Evolutionary conservation across 768 basidiomycete species (phyloP).

Genomic region (Mrakia gelida): DNA sequence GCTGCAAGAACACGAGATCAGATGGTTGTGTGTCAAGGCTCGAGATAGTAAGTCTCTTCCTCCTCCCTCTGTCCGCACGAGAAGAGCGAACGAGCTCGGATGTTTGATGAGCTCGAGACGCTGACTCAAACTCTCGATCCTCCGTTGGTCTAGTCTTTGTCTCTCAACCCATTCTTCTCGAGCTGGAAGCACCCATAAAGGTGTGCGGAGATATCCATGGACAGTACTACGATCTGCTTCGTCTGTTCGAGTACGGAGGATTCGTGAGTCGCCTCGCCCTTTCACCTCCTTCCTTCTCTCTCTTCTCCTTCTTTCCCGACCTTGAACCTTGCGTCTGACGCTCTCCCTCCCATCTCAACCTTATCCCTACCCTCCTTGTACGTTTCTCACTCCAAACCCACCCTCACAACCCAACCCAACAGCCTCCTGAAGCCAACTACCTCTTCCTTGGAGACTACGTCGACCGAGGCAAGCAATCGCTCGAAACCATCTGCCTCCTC

Average conservation of each 20-base stretch:
- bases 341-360: neutral
- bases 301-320: neutral
- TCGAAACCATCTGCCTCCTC: slow-evolving; percentile 35
- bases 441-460: slow-evolving; percentile 36
- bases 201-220: slow-evolving; percentile 35
- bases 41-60: slow-evolving; percentile 8
- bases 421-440: slow-evolving; percentile 35
- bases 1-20: slow-evolving; percentile 34
- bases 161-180: slow-evolving; percentile 34
- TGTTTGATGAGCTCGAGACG: neutral
- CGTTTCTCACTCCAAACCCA: neutral
- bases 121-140: neutral
- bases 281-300: neutral
- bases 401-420: no score
- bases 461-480: slow-evolving; percentile 35
- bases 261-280: slow-evolving; percentile 25
- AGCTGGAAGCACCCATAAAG: slow-evolving; percentile 35
- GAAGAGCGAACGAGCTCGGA: neutral
- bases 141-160: slow-evolving; percentile 15
- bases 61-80: neutral
- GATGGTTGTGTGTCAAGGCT: slow-evolving; percentile 30
- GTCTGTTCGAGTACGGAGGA: slow-evolving; percentile 34
- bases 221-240: slow-evolving; percentile 35
- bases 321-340: neutral
- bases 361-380: neutral